Base-by-base conservation (phyloP, 345 rosid species). In the Eucalyptus cladocalyx region DNA sequence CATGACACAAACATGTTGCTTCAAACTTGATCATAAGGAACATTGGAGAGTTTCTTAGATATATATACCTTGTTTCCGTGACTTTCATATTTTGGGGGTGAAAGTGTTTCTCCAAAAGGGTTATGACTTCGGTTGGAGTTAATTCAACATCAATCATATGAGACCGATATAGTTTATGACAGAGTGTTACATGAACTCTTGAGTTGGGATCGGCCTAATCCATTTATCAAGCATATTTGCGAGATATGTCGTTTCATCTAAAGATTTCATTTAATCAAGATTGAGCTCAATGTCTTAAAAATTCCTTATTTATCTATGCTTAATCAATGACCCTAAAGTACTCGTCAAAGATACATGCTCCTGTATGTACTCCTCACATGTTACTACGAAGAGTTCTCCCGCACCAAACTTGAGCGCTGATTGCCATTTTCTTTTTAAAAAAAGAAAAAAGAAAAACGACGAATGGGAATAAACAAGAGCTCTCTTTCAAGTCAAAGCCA, bases 151-250 rank as follows among this genome's bases (percentile, higher is more conserved):
- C 45, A 69, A 32, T 34, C 2, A 9, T 34, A 34, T 0, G 2
- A 69, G 24, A 34, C 42, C 1, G 0, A 69, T 34, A 17, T 3
- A 34, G 1, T 34, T 3, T 69, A 0, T 34, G 9, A 69, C 1
- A 0, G 24, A 32, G 7, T 32, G 21, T 2, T 34, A 8, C 4
- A 9, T 34, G 80, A 69, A 69, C 26, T 18, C 8, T 69, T 2
- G 8, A 34, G 2, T 9, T 6, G 7, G 0, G 0, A n/a, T n/a
- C 15, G 21, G 76, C 40, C 40, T n/a, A n/a, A 65, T n/a, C 40
- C 37, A 65, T 69, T 34, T 10, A 69, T 69, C 43, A 69, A 34
- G 42, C 42, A 69, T 18, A 7, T 1, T 8, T 18, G 4, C 3
- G 1, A 18, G 13, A 69, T 18, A 17, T 18, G 80, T 9, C 40